Base-by-base conservation (phyloP, 106 monocot genomes). In the Dendrobium nobile region DNA sequence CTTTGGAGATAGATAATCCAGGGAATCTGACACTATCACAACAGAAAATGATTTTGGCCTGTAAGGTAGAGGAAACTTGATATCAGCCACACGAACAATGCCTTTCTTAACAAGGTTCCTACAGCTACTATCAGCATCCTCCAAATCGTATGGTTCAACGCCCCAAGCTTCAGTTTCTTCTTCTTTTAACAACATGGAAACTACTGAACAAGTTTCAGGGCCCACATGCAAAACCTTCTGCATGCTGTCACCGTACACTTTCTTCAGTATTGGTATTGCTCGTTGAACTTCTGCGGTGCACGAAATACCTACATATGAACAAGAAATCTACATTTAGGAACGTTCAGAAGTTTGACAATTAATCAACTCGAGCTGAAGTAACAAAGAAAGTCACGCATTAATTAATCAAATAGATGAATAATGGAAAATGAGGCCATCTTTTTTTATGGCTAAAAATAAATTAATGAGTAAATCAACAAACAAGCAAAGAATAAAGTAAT, bases 91-190 rank as follows among this genome's bases (percentile, higher is more conserved):
- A 85, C 91, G 91, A 4, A 88, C 91, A 82, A 88, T 77, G 73
- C 91, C 89, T 47, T 92, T 92, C 65, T 84, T 89, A 22, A 92
- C 84, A 80, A 92, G 85, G 82, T 72, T 87, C 78, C 84, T 89
- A 85, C 91, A 92, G 82, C 67, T 87, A 75, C 54, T 85, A 64
- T 92, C 89, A 75, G 87, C 87, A 85, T 89, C 91, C 77, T 92
- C 89, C 61, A 92, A 58, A 75, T 92, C 91, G 85, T 92, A 92
- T 47, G 91, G 91, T 56, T 92, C 91, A 11, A 92, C 77, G 27
- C 91, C 91, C 91, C 91, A 92, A 11, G 85, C 85, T 70, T 92
- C 85, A 55, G 73, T 77, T 40, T 85, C 85, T 40, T 87, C 88
- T 85, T 88, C 91, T 77, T 91, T 88, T 75, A 83, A 84, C 65